These are phyloP conservation scores for Boletus subparvulus DNA, from an alignment of 768 basidiomycete genomes.

Conservation along the genomic window DNA sequence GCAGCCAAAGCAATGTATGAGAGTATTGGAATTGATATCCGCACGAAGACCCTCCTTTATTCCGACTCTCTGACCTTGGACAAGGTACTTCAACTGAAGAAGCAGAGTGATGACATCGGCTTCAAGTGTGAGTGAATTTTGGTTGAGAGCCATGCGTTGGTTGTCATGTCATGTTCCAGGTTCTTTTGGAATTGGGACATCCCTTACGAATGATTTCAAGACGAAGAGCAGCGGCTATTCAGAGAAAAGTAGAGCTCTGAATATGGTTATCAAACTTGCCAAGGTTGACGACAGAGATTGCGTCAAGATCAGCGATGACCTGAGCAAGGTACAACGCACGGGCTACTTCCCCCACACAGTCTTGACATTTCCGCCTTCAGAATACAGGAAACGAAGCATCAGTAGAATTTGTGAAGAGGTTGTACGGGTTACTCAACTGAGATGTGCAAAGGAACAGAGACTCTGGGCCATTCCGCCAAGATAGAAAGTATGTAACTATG, in stretches of 20 bases:
- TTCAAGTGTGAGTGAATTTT: slow-evolving; percentile 48
- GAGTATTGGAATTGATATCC: slow-evolving; percentile 63
- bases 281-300: slow-evolving; percentile 72
- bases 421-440: slow-evolving; percentile 11
- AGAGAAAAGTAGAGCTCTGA: slow-evolving; percentile 77
- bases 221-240: slow-evolving; percentile 40
- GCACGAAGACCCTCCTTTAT: slow-evolving; percentile 72
- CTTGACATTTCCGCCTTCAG: slow-evolving; percentile 34
- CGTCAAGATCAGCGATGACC: slow-evolving; percentile 93
- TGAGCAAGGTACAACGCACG: slow-evolving; percentile 58
- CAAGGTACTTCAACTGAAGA: slow-evolving; percentile 65
- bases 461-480: too few species aligned
- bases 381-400: slow-evolving; percentile 67
- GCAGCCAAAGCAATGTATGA: slow-evolving; percentile 72
- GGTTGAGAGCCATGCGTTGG: too few species aligned
- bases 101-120: slow-evolving; percentile 72
- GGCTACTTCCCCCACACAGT: not conserved
- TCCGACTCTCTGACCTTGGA: slow-evolving; percentile 80
- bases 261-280: slow-evolving; percentile 93
- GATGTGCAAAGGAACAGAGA: not conserved
- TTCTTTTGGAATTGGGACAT: slow-evolving; percentile 92
- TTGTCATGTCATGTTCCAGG: slow-evolving; percentile 41
- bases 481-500: not conserved
- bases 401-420: slow-evolving; percentile 55
- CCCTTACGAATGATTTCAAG: slow-evolving; percentile 85